Evolutionary conservation across 139 green algal genomes (phyloP), one percentile per base, ranked within the genome.

Genomic region (Micractinium conductrix): DNA sequence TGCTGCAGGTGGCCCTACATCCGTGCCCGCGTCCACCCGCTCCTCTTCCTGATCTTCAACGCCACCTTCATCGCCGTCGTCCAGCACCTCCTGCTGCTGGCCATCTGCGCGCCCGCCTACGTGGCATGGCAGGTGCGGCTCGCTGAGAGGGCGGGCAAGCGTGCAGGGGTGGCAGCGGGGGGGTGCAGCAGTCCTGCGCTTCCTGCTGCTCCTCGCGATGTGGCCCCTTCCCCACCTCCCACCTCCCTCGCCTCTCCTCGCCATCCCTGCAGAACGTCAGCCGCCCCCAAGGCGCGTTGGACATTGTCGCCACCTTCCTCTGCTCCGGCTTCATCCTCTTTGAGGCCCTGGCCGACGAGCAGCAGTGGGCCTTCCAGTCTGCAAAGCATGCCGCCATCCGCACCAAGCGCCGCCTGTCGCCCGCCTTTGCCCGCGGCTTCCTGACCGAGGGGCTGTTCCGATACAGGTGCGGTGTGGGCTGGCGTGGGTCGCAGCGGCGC

Each of bases 21-120:
- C 1, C 42, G 79, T 6, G 74, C 48, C 43, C 22, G 33, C 24
- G 35, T 88, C 6, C 78, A 81, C 62, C 63, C 81, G 17, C 26
- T 91, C 38, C 9, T 79, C 33, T 79, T 83, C 74, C 48, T 76
- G 14, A 3, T 91, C 62, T 88, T 92, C 40, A 84, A 89, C 76
- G 8, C 85, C 33, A 81, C 87, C 62, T 81, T 74, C 82, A 58
- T 92, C 33, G 73, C 87, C 21, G 86, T 92, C 55, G 84, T 92
- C 55, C 70, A 48, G 80, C 81, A 89, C 78, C 7, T 83, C 5
- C 60, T 84, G 38, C 75, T 87, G 35, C 42, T 67, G 43, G 43
- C n/a, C 8, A 24, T 87, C 14, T 38, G 78, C 19, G 42, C 72
- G 30, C 83, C 83, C 50, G 14, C 80, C 28, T 87, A 84, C 72